Evolutionary conservation across 352 stramenopile genomes (phyloP).

Genomic region (Phytophthora sp.): DNA sequence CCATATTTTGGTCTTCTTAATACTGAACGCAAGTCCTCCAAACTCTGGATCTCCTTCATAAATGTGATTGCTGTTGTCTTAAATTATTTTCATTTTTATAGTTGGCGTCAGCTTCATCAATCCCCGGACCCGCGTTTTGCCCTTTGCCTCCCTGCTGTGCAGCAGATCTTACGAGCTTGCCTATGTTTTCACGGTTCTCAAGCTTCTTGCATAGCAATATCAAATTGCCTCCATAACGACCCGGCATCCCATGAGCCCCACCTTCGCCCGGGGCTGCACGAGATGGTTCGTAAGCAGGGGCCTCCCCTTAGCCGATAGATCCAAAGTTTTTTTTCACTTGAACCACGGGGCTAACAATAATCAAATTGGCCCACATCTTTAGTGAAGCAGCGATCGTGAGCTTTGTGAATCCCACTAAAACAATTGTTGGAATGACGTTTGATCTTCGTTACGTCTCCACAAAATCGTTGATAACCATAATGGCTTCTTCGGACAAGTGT

Average conservation of each 20-base stretch:
- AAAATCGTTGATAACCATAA: slow-evolving; percentile 1
- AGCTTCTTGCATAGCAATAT: not conserved
- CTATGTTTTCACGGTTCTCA: not conserved
- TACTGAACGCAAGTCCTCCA: not conserved
- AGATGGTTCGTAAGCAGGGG: not conserved
- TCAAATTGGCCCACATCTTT: not conserved
- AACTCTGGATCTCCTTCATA: not conserved
- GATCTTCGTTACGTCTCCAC: not conserved
- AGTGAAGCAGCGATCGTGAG: not conserved
- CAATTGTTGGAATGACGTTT: not conserved
- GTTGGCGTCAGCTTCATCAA: not conserved
- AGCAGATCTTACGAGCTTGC: not conserved
- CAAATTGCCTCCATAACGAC: not conserved
- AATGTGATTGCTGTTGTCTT: not conserved
- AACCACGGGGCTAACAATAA: slow-evolving; percentile 6
- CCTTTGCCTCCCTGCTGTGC: slow-evolving; percentile 4
- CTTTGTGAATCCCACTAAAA: not conserved
- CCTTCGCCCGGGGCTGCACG: slow-evolving; percentile 1
- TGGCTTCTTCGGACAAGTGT: not conserved
- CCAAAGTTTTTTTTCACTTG: not conserved
- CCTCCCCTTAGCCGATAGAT: not conserved
- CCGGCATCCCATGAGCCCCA: not conserved
- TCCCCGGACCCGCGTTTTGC: not conserved
- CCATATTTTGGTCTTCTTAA: not conserved
- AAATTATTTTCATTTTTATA: not conserved